A percentile compares a stretch with the other conserved stretches of the same genome.
These are phyloP conservation scores for Pseudomassariella vexata DNA, from an alignment of 2,329 filamentous ascomycete species.

Conservation along the genomic window DNA sequence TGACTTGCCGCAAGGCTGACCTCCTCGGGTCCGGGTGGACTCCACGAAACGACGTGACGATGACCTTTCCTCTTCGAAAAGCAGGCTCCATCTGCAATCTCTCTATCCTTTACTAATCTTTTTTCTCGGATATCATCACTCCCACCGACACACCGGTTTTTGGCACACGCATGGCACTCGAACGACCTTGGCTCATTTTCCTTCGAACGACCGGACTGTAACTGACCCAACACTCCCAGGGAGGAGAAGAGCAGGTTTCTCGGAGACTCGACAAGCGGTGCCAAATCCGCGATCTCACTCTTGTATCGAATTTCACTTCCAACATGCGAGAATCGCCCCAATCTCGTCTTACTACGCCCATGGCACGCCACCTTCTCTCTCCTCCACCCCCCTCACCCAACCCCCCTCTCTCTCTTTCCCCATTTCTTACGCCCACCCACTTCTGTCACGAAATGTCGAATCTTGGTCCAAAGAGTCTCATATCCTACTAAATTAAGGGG, in stretches of 20 bases:
- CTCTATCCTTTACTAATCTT: conserved; percentile 16
- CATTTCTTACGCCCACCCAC: too few species aligned
- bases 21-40: conserved; percentile 36
- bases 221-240: too few species aligned
- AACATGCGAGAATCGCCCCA: conserved; percentile 9
- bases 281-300: conserved; percentile 1
- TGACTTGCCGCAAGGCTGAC: conserved; percentile 59
- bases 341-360: conserved; percentile 7
- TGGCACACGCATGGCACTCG: too few species aligned
- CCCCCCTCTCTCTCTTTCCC: conserved; percentile 1
- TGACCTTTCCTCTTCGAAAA: conserved; percentile 17
- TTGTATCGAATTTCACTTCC: conserved; percentile 4
- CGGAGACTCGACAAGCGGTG: background rate
- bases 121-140: conserved; percentile 20
- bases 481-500: too few species aligned
- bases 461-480: too few species aligned
- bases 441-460: too few species aligned
- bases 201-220: too few species aligned
- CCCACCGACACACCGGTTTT: too few species aligned
- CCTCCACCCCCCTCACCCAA: too few species aligned
- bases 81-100: conserved; percentile 16
- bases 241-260: too few species aligned
- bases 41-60: conserved; percentile 39
- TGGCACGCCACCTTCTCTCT: conserved; percentile 1
- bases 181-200: too few species aligned